Base-by-base conservation (phyloP, 169 alveolate species). In the Plasmodium adleri region DNA sequence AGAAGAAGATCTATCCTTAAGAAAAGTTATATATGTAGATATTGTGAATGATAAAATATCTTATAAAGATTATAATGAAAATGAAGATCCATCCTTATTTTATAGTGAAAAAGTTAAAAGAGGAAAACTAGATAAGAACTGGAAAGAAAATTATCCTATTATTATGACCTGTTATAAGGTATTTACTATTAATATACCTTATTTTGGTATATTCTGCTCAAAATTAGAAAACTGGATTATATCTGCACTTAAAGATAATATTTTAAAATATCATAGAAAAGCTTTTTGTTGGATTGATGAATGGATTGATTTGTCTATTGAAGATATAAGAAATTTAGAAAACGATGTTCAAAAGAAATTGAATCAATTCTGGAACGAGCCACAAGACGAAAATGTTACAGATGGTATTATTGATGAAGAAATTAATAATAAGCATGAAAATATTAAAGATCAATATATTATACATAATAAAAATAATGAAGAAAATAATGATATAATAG, bases 141-240 rank as follows among this genome's bases (percentile, higher is more conserved):
- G 94, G 94, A 88, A 66, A 26, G 72, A 88, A 17, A 88, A 68
- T 15, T 62, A 66, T 39, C 28, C 58, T 58, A 49, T 86, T 5
- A 15, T 92, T 47, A 92, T 94, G 74, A 93, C 95, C 0, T 92
- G 95, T 28, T 92, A 94, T 91, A 95, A 95, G 88, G 62, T 94
- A 5, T 71, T 95, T 47, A 75, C 64, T 20, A 32, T 95, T 0
- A 93, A 94, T 76, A 74, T 95, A 17, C 97, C 97, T 1, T 94
- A 93, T 93, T 93, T 95, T 72, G 97, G 97, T 17, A 64, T 95
- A 28, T 28, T 95, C 52, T 72, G 95, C 32, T 92, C 96, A n/a
- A 90, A 60, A 71, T 64, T 95, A 24, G 97, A 95, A 68, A 92
- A 86, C 49, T 95, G 91, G 93, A 71, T 95, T 22, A 91, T 93